Evolutionary conservation across 139 green algal genomes (phyloP).

Genomic region (Monoraphidium neglectum): DNA sequence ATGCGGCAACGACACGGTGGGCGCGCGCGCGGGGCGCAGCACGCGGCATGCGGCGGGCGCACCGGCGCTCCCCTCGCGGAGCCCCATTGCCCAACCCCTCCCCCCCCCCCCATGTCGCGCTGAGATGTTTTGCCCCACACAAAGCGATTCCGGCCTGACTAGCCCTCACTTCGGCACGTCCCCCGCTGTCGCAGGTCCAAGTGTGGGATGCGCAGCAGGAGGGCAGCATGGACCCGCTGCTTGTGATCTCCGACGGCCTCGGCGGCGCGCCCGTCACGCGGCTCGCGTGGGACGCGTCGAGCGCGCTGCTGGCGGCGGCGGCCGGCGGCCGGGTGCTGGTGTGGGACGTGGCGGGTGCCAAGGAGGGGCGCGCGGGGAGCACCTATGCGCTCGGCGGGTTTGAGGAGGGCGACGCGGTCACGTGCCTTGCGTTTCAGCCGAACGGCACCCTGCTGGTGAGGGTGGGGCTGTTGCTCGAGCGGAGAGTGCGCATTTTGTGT

Average conservation of each 20-base stretch:
- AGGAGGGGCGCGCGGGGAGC: slow-evolving; percentile 16
- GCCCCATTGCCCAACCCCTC: too few relatives aligned
- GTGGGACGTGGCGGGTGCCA: slow-evolving; percentile 30
- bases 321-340: slow-evolving; percentile 36
- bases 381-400: slow-evolving; percentile 52
- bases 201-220: slow-evolving; percentile 31
- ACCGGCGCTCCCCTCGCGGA: too few relatives aligned
- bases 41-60: too few relatives aligned
- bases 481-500: too few relatives aligned
- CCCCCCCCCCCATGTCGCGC: too few relatives aligned
- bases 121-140: too few relatives aligned
- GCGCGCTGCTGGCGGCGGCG: slow-evolving; percentile 35
- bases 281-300: slow-evolving; percentile 33
- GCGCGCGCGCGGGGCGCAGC: too few relatives aligned
- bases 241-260: slow-evolving; percentile 21
- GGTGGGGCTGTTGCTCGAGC: too few relatives aligned
- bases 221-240: slow-evolving; percentile 15
- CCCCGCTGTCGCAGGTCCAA: slow-evolving; percentile 15
- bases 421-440: slow-evolving; percentile 45
- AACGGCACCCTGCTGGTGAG: slow-evolving; percentile 51
- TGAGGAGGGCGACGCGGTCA: slow-evolving; percentile 32
- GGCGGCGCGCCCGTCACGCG: slow-evolving; percentile 12
- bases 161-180: too few relatives aligned
- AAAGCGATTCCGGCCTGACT: too few relatives aligned
- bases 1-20: slow-evolving; percentile 42